Evolutionary conservation across 169 alveolate genomes (phyloP), one percentile per base, ranked within the genome.

Genomic region (Eimeria acervulina): DNA sequence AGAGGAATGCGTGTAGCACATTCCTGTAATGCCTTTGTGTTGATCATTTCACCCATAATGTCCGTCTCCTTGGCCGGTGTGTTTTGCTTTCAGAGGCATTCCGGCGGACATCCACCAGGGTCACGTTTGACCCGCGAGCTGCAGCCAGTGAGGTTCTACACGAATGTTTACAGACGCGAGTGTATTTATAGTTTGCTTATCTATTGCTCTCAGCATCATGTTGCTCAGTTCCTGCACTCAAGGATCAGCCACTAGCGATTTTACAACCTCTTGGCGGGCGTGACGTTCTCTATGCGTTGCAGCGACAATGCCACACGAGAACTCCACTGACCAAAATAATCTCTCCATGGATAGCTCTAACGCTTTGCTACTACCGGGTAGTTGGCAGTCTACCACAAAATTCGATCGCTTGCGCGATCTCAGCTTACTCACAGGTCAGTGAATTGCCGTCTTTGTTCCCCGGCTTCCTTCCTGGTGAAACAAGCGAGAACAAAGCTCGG

Each of bases 351-450:
- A 55, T 31, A 78, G 59, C 36, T 21, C 78, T 33, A 31, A 33
- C 28, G 55, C 21, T 8, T 21, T 52, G 23, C 74, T 84, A 31
- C 74, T 84, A 31, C 92, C 26, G 47, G 92, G 70, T 6, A 31
- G 28, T 23, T 36, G 42, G 52, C 31, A 33, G 31, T 33, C 74
- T 5, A 55, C 92, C 31, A 84, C 74, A 26, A 84, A 59, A 40
- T 84, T 84, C 92, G 92, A 84, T 44, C 78, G 78, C 31, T 52
- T 84, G 26, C 70, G 68, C 26, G 92, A 84, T 17, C 92, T 84
- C 33, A 84, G 92, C 92, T 33, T 84, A 44, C 92, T 84, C 92
- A 84, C 70, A 51, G 92, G 92, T 84, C 33, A 47, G 70, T 78
- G 66, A 26, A n/a, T 28, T 5, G 40, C n/a, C 66, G 5, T 13